These are phyloP conservation scores for Curvularia hawaiiensis DNA, from an alignment of 2,329 filamentous ascomycete species.

Conservation along the genomic window DNA sequence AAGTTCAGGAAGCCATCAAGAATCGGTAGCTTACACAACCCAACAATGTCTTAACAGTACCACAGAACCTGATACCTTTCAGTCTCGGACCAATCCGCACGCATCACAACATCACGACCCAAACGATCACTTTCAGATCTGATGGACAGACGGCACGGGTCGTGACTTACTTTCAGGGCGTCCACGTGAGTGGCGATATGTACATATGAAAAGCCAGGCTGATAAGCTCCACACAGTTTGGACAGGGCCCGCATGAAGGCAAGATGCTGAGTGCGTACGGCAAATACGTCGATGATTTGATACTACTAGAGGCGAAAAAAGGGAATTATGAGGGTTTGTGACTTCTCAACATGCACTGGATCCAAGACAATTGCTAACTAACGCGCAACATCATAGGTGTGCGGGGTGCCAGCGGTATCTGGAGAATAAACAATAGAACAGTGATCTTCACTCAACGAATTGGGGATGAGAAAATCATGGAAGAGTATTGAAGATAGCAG, in stretches of 20 bases:
- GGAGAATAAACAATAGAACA: conserved; percentile 46
- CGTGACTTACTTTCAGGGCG: conserved; percentile 50
- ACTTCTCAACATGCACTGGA: background rate
- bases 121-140: conserved; percentile 43
- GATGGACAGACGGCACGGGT: conserved; percentile 41
- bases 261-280: conserved; percentile 51
- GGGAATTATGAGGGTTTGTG: conserved; percentile 30
- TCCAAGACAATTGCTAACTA: background rate
- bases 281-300: conserved; percentile 48
- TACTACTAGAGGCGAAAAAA: conserved; percentile 29
- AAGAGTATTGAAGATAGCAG: conserved; percentile 28
- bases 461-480: conserved; percentile 45
- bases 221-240: conserved; percentile 32
- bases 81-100: conserved; percentile 50
- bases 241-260: conserved; percentile 50
- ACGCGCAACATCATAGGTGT: conserved; percentile 10
- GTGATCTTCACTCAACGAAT: conserved; percentile 47
- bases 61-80: background rate
- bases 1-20: conserved; percentile 40
- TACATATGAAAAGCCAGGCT: background rate
- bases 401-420: conserved; percentile 47
- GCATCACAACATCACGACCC: conserved; percentile 52
- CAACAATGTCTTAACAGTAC: background rate
- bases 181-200: conserved; percentile 31
- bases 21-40: conserved; percentile 33